Evolutionary conservation across 169 alveolate species (phyloP).

Genomic region (Eimeria tenella): DNA sequence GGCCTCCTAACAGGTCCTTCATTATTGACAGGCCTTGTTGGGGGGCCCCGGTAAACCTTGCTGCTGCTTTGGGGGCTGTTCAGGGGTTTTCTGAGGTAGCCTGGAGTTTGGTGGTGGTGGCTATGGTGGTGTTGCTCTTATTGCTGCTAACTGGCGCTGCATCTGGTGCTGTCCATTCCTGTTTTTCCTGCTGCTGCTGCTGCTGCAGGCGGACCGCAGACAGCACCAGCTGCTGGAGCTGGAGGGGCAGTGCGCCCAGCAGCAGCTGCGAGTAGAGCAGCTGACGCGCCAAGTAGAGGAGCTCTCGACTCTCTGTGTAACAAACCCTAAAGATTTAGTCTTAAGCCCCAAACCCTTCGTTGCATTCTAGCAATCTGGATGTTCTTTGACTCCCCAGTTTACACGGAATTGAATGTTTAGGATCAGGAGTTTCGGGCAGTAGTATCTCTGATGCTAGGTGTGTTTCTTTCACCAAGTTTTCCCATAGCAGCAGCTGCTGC

Average conservation of each 20-base stretch:
- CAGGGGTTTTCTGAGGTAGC: neutral
- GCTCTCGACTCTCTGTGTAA: conserved; percentile 3
- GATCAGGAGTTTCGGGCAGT: neutral
- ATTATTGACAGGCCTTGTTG: neutral
- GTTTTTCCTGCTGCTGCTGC: conserved; percentile 32
- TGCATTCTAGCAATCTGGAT: neutral
- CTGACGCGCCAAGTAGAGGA: conserved; percentile 19
- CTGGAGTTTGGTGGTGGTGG: neutral
- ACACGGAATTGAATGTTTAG: neutral
- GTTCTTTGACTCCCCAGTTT: neutral
- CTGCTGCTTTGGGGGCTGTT: neutral
- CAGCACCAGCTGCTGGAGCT: conserved; percentile 32
- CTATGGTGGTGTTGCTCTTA: neutral
- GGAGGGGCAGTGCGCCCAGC: neutral
- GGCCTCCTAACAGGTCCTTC: neutral
- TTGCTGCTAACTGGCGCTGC: neutral
- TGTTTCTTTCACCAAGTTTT: neutral
- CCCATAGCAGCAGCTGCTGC: neutral
- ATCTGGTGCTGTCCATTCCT: neutral
- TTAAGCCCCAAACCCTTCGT: conserved; percentile 3
- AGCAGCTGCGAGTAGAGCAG: conserved; percentile 7
- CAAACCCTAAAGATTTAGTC: neutral
- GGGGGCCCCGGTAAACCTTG: neutral
- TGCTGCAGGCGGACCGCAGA: conserved; percentile 42
- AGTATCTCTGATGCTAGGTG: neutral